Conservation (phyloP, 257 asterid species). For the Nicotiana noctiflora region DNA sequence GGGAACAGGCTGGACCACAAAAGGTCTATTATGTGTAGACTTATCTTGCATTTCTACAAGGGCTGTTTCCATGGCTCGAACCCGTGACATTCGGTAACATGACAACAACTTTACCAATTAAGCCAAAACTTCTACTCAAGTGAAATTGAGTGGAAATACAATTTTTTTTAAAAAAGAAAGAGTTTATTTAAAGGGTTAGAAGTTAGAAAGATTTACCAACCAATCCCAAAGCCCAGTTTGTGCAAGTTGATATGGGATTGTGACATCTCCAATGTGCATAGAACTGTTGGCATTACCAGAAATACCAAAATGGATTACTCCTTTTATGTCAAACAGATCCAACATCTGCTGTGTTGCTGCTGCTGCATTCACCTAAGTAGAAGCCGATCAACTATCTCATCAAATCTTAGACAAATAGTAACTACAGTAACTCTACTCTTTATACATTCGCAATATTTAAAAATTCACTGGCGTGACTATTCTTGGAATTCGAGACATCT, state of each 20-base stretch:
- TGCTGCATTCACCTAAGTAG: conserved; percentile 58
- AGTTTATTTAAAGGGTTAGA: neutral
- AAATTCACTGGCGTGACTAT: neutral
- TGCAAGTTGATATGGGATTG: conserved; percentile 39
- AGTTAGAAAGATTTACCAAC: conserved; percentile 34
- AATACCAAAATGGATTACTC: conserved; percentile 57
- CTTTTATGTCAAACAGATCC: conserved; percentile 41
- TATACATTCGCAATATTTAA: no score
- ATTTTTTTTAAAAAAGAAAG: no score
- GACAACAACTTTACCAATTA: no score
- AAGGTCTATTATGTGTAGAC: no score
- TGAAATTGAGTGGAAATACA: no score
- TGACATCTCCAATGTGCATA: conserved; percentile 51
- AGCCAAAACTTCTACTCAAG: no score
- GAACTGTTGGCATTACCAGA: conserved; percentile 56
- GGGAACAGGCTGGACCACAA: no score
- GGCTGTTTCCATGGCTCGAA: no score
- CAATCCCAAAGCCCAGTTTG: conserved; percentile 66
- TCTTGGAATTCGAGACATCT: neutral
- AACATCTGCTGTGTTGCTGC: conserved; percentile 63
- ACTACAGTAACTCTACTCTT: neutral
- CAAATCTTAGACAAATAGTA: neutral
- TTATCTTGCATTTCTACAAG: no score
- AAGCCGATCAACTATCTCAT: neutral
- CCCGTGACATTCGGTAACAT: no score